Evolutionary conservation across 768 basidiomycete genomes (phyloP).

Genomic region (Rhodotorula sphaerocarpa): DNA sequence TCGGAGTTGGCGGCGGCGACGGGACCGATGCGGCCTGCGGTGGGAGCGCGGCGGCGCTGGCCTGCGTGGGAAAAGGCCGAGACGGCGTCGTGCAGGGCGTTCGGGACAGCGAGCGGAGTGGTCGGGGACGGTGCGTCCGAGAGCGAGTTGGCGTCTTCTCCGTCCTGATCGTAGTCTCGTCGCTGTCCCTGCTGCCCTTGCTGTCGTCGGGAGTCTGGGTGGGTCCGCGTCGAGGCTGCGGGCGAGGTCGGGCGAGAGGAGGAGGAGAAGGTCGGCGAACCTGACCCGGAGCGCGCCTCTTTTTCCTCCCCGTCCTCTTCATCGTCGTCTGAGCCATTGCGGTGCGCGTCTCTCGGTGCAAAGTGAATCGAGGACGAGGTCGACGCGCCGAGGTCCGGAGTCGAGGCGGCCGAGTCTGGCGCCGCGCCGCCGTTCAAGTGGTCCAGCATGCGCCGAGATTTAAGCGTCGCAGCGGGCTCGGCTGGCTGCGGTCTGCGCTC

Average conservation of each 20-base stretch:
- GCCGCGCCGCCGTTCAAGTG: no score
- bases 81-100: constrained; percentile 21
- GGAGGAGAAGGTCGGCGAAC: constrained; percentile 6
- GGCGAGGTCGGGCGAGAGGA: background rate
- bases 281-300: no score
- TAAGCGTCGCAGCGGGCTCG: no score
- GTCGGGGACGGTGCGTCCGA: no score
- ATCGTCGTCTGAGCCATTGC: background rate
- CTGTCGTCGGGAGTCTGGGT: no score
- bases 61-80: constrained; percentile 29
- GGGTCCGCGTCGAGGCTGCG: background rate
- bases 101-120: constrained; percentile 18
- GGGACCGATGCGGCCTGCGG: background rate
- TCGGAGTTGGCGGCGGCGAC: background rate
- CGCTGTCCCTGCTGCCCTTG: no score
- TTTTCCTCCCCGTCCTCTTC: background rate
- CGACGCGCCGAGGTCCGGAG: constrained; percentile 17
- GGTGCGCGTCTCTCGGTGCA: background rate
- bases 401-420: no score
- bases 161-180: no score
- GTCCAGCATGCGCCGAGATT: no score
- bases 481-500: no score
- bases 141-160: no score
- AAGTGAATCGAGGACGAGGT: background rate
- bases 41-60: background rate